A percentile compares a stretch with the other conserved stretches of the same genome.
Conservation (phyloP, 306 rosid species). For the Castanea crenata region DNA sequence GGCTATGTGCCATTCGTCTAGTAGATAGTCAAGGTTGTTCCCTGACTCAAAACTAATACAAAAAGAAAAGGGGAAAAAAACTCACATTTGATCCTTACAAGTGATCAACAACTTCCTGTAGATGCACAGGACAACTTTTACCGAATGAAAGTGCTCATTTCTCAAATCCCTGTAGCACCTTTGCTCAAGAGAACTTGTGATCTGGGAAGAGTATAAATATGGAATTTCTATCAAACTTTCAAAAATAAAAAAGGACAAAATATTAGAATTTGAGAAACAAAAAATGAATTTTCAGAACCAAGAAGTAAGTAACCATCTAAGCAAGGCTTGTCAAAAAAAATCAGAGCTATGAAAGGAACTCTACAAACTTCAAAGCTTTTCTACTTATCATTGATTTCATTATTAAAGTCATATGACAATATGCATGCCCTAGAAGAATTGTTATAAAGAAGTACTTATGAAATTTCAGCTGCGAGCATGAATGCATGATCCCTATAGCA, state of each 20-base stretch:
- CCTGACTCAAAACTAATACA: conserved; percentile 9
- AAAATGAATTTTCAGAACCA: not conserved
- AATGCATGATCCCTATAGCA: no score
- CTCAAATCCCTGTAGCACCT: conserved; percentile 84
- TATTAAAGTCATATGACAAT: no score
- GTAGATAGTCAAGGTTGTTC: no score
- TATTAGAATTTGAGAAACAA: not conserved
- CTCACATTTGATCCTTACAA: conserved; percentile 90
- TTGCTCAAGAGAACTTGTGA: conserved; percentile 78
- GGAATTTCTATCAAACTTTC: not conserved
- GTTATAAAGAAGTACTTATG: no score
- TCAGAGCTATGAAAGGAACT: not conserved
- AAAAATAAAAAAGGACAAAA: not conserved
- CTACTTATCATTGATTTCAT: not conserved
- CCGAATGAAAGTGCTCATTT: conserved; percentile 64
- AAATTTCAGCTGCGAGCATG: no score
- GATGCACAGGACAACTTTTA: conserved; percentile 70
- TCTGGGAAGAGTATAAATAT: conserved; percentile 40
- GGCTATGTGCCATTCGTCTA: no score
- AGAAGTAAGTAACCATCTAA: not conserved
- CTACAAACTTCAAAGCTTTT: not conserved
- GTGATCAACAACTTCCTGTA: conserved; percentile 73
- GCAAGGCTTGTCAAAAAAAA: not conserved
- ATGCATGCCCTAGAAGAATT: no score
- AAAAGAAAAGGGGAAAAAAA: conserved; percentile 12